Base-by-base conservation (phyloP, 768 basidiomycete species). In the Suillus fuscotomentosus region DNA sequence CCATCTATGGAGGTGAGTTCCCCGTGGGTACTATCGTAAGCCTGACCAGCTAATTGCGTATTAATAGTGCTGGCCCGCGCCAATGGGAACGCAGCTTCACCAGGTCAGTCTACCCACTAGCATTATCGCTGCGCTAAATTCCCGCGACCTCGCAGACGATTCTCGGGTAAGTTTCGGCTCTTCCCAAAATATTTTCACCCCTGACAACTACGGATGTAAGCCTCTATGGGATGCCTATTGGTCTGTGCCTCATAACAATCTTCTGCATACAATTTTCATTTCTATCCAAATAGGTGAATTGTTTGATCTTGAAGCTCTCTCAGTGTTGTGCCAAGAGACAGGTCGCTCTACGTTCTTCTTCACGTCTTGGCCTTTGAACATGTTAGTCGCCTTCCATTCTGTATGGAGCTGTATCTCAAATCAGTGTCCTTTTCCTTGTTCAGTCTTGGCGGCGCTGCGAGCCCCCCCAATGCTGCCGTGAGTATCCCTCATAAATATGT, bases 271-370 rank as follows among this genome's bases (percentile, higher is more conserved):
- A 38, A 9, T 15, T 38, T 48, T 61, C 45, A 54, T 60, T 43
- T n/a, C 53, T 31, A 31, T 5, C 41, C 20, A 36, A 31, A 47
- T 50, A 86, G 89, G 88, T 43, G 90, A 90, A 76, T 82, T 90
- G 69, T 90, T 91, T 71, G 89, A 91, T 72, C 76, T 90, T 45
- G 89, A 91, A 72, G 80, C 81, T 63, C 78, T 91, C 3, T 82
- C 87, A 13, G 75, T 82, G 64, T 75, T 78, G 9, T 90, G 87
- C 70, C 82, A 81, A 5, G 82, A 83, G 66, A 84, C 83, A 2
- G 81, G 83, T 5, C 76, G 88, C 68, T 90, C 88, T 71, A 87
- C 86, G 11, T 90, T 92, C 73, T 91, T 90, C 81, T 89, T 91
- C 76, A 82, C 88, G 1, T 90, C 88, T 3, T 90, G 87, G 88